Evolutionary conservation across 23 red algal species (phyloP).

Genomic region (Gracilaria domingensis): DNA sequence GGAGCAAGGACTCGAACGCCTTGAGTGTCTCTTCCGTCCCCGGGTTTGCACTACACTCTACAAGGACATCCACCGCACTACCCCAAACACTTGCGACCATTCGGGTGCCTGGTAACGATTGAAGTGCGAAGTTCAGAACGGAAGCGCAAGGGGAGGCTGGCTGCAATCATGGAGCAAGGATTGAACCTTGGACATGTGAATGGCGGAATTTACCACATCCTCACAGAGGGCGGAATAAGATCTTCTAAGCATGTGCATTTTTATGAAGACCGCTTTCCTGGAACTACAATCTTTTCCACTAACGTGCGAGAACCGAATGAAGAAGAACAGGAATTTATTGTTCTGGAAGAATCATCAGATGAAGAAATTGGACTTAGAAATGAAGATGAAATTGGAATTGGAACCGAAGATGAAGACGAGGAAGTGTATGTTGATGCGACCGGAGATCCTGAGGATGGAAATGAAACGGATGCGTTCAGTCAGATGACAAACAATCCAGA

Average conservation of each 20-base stretch:
- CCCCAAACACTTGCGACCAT: conserved; percentile 17
- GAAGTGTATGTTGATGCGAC: background rate
- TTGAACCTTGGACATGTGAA: background rate
- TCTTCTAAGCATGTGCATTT: conserved; percentile 12
- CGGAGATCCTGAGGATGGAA: too few species aligned
- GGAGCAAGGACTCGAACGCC: too few species aligned
- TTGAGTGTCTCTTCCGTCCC: too few species aligned
- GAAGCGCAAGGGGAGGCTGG: background rate
- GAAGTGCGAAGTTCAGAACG: background rate
- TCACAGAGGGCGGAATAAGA: background rate
- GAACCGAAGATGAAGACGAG: background rate
- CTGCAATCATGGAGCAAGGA: too few species aligned
- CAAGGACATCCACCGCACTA: background rate
- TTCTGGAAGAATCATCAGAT: background rate
- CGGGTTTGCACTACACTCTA: too few species aligned
- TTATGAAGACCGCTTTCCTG: background rate
- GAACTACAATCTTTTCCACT: background rate
- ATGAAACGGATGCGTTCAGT: background rate
- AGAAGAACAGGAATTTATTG: background rate
- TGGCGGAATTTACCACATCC: conserved; percentile 19
- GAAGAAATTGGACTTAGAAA: background rate
- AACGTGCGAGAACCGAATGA: background rate
- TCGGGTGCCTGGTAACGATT: background rate
- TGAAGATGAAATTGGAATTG: too few species aligned
- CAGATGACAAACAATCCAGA: background rate